These are phyloP conservation scores for Boletales sp. DNA, from an alignment of 768 basidiomycete genomes.

Conservation along the genomic window DNA sequence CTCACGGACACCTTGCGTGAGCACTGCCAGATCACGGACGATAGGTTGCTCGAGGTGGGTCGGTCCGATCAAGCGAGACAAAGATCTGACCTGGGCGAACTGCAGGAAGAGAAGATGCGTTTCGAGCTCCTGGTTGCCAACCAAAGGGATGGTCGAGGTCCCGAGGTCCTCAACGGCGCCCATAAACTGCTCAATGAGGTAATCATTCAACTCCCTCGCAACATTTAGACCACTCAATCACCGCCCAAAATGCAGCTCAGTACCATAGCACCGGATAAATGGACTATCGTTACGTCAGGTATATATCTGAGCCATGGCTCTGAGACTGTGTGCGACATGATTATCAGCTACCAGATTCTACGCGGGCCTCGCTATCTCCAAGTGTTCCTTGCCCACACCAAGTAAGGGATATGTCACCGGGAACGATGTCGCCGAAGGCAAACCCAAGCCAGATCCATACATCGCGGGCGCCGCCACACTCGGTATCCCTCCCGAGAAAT, in stretches of 20 bases:
- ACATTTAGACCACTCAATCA: background rate
- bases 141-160: slow-evolving; percentile 39
- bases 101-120: slow-evolving; percentile 63
- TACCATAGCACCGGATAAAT: slow-evolving; percentile 34
- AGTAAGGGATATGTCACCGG: slow-evolving; percentile 65
- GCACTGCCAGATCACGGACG: slow-evolving; percentile 60
- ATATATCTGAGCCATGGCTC: background rate
- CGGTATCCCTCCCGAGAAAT: slow-evolving; percentile 52
- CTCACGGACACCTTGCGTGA: slow-evolving; percentile 72
- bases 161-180: slow-evolving; percentile 67
- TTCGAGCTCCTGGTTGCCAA: slow-evolving; percentile 76
- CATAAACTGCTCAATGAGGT: slow-evolving; percentile 54
- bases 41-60: slow-evolving; percentile 52
- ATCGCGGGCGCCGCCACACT: slow-evolving; percentile 63
- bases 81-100: background rate
- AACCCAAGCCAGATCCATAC: slow-evolving; percentile 90
- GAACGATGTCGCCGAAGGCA: slow-evolving; percentile 61
- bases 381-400: slow-evolving; percentile 59
- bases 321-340: background rate
- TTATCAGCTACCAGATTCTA: slow-evolving; percentile 68
- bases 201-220: background rate
- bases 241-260: slow-evolving; percentile 17
- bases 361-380: slow-evolving; percentile 61
- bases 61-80: background rate
- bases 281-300: slow-evolving; percentile 87